phyloP scores from a whole-genome alignment of 2,329 filamentous ascomycete species.

The Clonostachys chloroleuca region DNA sequence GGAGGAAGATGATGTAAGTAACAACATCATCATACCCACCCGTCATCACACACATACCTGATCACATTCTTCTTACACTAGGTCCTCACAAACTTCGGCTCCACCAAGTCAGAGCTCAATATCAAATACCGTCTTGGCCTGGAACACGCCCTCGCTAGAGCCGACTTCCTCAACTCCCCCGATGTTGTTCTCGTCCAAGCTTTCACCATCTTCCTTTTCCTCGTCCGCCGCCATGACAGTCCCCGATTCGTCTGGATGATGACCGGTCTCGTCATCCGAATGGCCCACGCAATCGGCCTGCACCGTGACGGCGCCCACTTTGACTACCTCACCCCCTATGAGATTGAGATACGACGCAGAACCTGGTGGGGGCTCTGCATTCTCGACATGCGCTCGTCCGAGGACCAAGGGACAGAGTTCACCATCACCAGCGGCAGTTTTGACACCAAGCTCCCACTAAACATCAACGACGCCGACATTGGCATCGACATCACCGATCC shows the following conservation, averaged over 20 bases:
- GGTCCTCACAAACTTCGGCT: constrained; percentile 44
- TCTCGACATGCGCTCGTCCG: constrained; percentile 54
- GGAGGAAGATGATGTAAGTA: constrained; percentile 50
- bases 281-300: constrained; percentile 48
- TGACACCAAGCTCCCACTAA: constrained; percentile 48
- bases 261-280: constrained; percentile 55
- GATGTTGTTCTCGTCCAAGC: constrained; percentile 59
- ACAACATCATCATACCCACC: background rate
- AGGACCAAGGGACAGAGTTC: constrained; percentile 51
- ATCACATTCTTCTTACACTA: constrained; percentile 10
- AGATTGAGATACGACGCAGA: constrained; percentile 58
- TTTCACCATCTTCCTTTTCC: constrained; percentile 52
- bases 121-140: constrained; percentile 47
- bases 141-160: constrained; percentile 57
- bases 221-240: constrained; percentile 46
- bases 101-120: constrained; percentile 36
- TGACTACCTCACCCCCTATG: constrained; percentile 49
- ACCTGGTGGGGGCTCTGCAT: constrained; percentile 59
- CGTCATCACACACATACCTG: background rate
- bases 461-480: constrained; percentile 31
- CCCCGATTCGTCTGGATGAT: constrained; percentile 58
- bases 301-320: constrained; percentile 53
- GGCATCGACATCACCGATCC: constrained; percentile 26
- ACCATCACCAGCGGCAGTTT: constrained; percentile 38
- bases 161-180: constrained; percentile 55